phyloP scores from a whole-genome alignment of 2,329 filamentous ascomycete genomes.

The Colletotrichum limetticola region DNA sequence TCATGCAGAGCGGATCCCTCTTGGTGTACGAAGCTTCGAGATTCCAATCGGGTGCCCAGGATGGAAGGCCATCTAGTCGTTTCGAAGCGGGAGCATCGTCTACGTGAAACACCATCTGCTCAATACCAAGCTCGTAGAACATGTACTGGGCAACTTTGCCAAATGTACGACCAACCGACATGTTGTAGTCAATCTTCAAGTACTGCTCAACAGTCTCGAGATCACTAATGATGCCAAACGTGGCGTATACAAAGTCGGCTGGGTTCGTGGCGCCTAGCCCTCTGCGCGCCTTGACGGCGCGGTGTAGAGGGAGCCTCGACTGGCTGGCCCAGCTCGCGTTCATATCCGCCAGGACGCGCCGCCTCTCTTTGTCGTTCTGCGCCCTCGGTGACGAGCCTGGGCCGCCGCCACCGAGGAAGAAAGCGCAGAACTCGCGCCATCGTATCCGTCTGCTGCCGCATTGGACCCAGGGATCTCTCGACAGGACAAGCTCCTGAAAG shows the following conservation, averaged over 20 bases:
- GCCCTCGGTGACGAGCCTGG: neutral
- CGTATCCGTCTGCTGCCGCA: conserved; percentile 34
- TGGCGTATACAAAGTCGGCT: conserved; percentile 14
- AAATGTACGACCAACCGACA: neutral
- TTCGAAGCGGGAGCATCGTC: neutral
- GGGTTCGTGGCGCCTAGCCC: conserved; percentile 12
- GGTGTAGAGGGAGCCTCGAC: neutral
- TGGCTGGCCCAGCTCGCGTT: neutral
- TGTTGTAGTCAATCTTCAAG: neutral
- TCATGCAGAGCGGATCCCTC: neutral
- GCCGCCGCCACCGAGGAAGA: neutral
- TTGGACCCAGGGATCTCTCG: conserved; percentile 38
- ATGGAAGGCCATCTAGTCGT: neutral
- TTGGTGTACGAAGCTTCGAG: neutral
- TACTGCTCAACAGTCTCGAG: neutral
- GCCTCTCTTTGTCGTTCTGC: neutral
- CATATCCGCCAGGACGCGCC: conserved; percentile 11
- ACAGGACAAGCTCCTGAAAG: conserved; percentile 42
- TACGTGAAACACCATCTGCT: neutral
- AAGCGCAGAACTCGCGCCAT: conserved; percentile 1
- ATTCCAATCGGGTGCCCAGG: conserved; percentile 18
- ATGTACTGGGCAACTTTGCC: conserved; percentile 4
- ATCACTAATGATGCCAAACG: conserved; percentile 5
- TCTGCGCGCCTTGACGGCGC: neutral
- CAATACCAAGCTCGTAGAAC: conserved; percentile 4